Evolutionary conservation across 768 basidiomycete species (phyloP).

Genomic region (Lactifluus subvellereus): DNA sequence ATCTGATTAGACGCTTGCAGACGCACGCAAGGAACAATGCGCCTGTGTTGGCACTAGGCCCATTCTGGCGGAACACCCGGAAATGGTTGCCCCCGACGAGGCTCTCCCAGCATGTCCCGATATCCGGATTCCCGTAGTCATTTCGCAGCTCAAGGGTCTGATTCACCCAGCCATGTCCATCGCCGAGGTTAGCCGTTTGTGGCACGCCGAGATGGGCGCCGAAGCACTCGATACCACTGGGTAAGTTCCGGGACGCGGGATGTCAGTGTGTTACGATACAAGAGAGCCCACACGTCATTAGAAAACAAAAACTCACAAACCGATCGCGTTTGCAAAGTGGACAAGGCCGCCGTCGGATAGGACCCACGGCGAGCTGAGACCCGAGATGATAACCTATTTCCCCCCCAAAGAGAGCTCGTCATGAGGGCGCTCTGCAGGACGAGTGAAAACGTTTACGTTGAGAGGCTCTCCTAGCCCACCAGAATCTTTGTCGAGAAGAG

Average conservation of each 20-base stretch:
- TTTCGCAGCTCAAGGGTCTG: conserved; percentile 42
- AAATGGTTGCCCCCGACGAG: conserved; percentile 26
- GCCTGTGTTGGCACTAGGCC: conserved; percentile 29
- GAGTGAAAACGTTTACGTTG: conserved; percentile 8
- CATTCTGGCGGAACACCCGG: conserved; percentile 30
- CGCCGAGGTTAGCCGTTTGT: conserved; percentile 44
- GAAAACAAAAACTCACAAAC: conserved; percentile 15
- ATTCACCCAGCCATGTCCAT: conserved; percentile 41
- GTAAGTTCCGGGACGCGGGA: not conserved
- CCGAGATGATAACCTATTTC: conserved; percentile 20
- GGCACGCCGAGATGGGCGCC: conserved; percentile 33
- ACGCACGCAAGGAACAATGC: conserved; percentile 35
- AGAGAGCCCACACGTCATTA: not conserved
- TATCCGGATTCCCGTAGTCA: conserved; percentile 34
- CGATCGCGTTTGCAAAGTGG: conserved; percentile 18
- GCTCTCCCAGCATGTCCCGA: conserved; percentile 41
- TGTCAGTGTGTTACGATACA: not conserved
- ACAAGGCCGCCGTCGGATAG: conserved; percentile 20
- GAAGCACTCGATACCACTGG: conserved; percentile 29
- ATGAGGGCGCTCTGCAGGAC: not conserved
- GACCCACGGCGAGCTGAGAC: conserved; percentile 16
- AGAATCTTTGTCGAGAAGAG: not conserved
- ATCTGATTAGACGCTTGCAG: not conserved
- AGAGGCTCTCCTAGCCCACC: conserved; percentile 21
- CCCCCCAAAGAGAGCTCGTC: not conserved